A percentile compares a stretch with the other conserved stretches of the same genome.
Evolutionary conservation across 129 eudicot genomes (phyloP).

Genomic region (Erigeron canadensis): DNA sequence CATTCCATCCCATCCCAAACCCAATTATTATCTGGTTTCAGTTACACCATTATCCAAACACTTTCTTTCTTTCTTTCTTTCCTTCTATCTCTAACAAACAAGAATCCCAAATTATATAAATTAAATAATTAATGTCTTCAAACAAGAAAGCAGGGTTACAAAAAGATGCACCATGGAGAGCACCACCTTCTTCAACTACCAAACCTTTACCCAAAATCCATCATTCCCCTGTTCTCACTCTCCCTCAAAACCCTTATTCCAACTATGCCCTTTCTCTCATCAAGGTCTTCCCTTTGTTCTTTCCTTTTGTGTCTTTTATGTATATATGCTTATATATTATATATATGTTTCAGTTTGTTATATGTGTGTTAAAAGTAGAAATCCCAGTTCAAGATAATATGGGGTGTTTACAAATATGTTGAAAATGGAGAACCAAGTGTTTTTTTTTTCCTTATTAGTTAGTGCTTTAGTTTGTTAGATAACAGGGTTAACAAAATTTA

Average conservation of each 20-base stretch:
- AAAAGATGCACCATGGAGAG: constrained; percentile 86
- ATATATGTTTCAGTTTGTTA: not conserved
- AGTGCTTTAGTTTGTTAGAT: not conserved
- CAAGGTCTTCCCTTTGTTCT: constrained; percentile 43
- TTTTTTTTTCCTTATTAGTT: not conserved
- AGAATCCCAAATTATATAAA: not conserved
- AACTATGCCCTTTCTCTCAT: constrained; percentile 71
- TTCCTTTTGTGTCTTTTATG: not conserved
- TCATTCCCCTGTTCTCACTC: constrained; percentile 59
- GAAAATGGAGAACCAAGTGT: not conserved
- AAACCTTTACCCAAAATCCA: constrained; percentile 77
- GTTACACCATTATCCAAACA: constrained; percentile 5
- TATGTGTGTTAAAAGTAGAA: not conserved
- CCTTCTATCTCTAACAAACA: not conserved
- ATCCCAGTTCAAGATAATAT: not conserved
- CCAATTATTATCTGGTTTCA: not conserved
- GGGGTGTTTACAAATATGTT: not conserved
- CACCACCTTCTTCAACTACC: constrained; percentile 38
- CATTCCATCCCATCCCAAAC: not conserved
- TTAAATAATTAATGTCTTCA: constrained; percentile 29
- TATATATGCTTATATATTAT: not conserved
- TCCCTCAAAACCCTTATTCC: constrained; percentile 61
- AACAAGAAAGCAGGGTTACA: constrained; percentile 50
- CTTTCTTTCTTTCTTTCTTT: too few relatives aligned
- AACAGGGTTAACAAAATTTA: too few relatives aligned